Base-by-base conservation (phyloP, 108 stramenopile genomes). In the Nitzschia sp. region DNA sequence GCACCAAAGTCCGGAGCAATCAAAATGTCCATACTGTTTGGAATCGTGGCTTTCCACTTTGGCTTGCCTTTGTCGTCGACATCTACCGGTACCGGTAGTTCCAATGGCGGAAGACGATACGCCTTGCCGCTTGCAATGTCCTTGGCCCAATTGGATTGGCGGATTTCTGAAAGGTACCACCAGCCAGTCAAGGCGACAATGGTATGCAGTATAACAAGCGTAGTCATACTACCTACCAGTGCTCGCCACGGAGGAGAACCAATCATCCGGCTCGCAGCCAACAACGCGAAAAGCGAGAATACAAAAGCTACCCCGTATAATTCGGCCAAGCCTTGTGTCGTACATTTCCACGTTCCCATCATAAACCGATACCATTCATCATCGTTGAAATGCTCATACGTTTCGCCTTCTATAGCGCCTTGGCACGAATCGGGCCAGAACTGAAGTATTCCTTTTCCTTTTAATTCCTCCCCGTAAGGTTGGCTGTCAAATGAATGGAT, bases 371-470 rank as follows among this genome's bases (percentile, higher is more conserved):
- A 56, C 68, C 69, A 76, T 15, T 21, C 61, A 46, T 64, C 46
- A 24, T 75, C 42, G 13, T 54, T 45, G 0, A n/a, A 62, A 19
- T 64, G 62, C 17, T 34, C 55, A 18, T 68, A n/a, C n/a, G n/a
- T 13, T 0, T 69, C 46, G 24, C 4, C 54, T 1, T 55, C 54
- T 24, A 55, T 55, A 13, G 51, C 79, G 15, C 54, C 54, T 61
- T 80, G 74, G 56, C 79, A 60, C n/a, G 46, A 69, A 15, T 64
- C 46, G 26, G 82, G 82, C 30, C 80, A 18, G 33, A 72, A 80
- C 26, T 28, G 28, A 36, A 78, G 72, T 18, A 71, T 78, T 25
- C 74, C 78, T 19, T 78, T 69, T 13, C 58, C 42, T 19, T 72
- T 34, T 19, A 80, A 79, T 18, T 68, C 56, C 35, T 70, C 74